Evolutionary conservation across 495 filamentous ascomycete species (phyloP), one percentile per base, ranked within the genome.

Genomic region (Trichocladium uniseriatum): DNA sequence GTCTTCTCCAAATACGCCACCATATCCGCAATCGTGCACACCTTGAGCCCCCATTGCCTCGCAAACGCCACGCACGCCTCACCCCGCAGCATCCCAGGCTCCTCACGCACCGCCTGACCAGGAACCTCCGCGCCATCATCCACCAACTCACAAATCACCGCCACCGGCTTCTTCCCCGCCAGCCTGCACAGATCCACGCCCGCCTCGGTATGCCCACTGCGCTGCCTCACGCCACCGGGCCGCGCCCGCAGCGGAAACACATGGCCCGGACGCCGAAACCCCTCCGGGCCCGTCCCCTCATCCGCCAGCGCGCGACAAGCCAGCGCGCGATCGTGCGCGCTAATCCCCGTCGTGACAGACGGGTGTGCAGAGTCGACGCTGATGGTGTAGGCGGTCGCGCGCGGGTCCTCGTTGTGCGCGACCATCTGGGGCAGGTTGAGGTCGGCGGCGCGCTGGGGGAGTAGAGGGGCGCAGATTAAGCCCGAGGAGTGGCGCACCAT

Each of bases 1-100:
- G 67, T 74, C 71, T 76, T 79, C 68, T 94, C 84, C 41, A 97
- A 62, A 65, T 91, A 86, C 48, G 64, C 71, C 34, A 90, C 84
- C 68, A 98, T 68, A 64, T 87, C 89, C 62, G 89, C 90, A 69
- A 98, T 97, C 7, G 92, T 97, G 66, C 90, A 94, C 35, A 94
- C 88, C 70, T 83, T 90, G 53, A 97, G 68, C 9, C 89, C 89
- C 83, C 87, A 97, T 63, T 75, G 80, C 66, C 79, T 78, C 11
- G 89, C 94, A 76, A 98, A 98, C 28, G 69, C 75, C 61, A 98
- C 72, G 63, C 92, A 97, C 4, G 77, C 84, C 76, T 97, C 90
- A 50, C 89, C 78, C 55, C 89, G 70, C 87, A 96, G 86, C 92
- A 97, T 98, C 2, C 81, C 87, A 16, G 82, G 80, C 34, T 79